These are phyloP conservation scores for Paratrimastix pyriformis DNA, from an alignment of 78 protist genomes.

Conservation along the genomic window DNA sequence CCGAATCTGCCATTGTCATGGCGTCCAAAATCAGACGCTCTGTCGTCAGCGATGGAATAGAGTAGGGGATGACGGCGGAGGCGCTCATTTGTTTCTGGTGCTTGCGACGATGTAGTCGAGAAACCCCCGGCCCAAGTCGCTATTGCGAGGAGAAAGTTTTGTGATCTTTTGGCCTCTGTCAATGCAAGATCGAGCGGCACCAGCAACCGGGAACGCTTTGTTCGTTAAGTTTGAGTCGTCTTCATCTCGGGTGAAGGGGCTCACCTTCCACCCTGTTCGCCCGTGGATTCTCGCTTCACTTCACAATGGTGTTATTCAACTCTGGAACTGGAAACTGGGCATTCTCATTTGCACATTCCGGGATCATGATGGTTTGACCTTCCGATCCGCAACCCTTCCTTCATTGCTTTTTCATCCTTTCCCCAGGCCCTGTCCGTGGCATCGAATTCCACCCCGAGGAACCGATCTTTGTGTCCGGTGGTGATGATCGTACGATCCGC, in stretches of 20 bases:
- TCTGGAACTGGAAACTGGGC: slow-evolving; percentile 94
- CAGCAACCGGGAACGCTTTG: not conserved
- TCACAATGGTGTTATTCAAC: slow-evolving; percentile 90
- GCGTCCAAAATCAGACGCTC: too few relatives aligned
- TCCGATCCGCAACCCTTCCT: not conserved
- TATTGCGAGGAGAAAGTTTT: not conserved
- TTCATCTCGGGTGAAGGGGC: slow-evolving; percentile 66
- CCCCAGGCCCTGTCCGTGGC: slow-evolving; percentile 92
- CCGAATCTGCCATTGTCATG: too few relatives aligned
- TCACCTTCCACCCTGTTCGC: slow-evolving; percentile 90
- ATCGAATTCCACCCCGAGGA: slow-evolving; percentile 88
- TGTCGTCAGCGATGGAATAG: not conserved
- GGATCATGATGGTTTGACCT: slow-evolving; percentile 88
- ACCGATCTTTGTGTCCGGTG: slow-evolving; percentile 97
- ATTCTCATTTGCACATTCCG: slow-evolving; percentile 85
- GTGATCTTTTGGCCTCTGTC: not conserved
- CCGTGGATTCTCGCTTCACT: slow-evolving; percentile 91
- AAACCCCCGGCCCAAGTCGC: not conserved
- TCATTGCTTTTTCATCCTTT: not conserved
- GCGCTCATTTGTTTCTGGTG: not conserved
- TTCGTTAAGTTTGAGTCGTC: not conserved
- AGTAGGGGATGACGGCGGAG: not conserved
- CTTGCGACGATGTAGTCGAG: not conserved
- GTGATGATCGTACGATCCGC: slow-evolving; percentile 96
- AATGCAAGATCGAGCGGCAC: too few relatives aligned